Evolutionary conservation across 2,329 filamentous ascomycete genomes (phyloP), one percentile per base, ranked within the genome.

Genomic region (Fusarium mangiferae): DNA sequence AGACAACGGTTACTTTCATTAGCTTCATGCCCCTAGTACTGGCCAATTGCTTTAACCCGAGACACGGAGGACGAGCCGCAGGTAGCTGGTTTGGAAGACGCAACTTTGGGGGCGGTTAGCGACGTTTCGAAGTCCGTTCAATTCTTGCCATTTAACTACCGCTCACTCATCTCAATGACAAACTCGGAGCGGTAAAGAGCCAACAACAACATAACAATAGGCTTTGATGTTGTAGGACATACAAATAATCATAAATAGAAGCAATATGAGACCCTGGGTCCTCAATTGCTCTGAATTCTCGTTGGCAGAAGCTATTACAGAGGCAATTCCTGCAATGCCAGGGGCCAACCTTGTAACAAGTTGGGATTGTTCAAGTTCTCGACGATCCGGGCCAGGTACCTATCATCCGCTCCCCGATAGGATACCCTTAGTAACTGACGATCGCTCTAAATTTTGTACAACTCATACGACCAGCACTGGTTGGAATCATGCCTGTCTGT

Each of bases 51-150:
- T 42, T 66, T 61, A 70, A 71, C 51, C 57, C 62, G 69, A 76
- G 75, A 77, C 75, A 78, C 68, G 65, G 70, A 74, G 62, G 35
- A 54, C 48, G 49, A 49, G 59, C 45, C 45, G 60, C 39, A 62
- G 38, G 56, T 26, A 28, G 46, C 65, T 57, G 46, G 24, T 39
- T 41, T 38, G 46, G 20, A 38, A 45, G 46, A 54, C 22, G 51
- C 51, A 48, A 38, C 28, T 42, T 44, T 63, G 52, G 51, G 51
- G 41, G 38, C 39, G 41, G 59, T 62, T 59, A 56, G 42, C 55
- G 38, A 46, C 44, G 70, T 73, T 74, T 73, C 66, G 57, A 49
- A 71, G 38, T 20, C 18, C 38, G 62, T 49, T 51, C 62, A 46
- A 44, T 49, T 39, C 45, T 72, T 48, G 57, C 71, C 55, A 68